phyloP scores from a whole-genome alignment of 2,329 filamentous ascomycete species.

The Fusarium subtropicale region DNA sequence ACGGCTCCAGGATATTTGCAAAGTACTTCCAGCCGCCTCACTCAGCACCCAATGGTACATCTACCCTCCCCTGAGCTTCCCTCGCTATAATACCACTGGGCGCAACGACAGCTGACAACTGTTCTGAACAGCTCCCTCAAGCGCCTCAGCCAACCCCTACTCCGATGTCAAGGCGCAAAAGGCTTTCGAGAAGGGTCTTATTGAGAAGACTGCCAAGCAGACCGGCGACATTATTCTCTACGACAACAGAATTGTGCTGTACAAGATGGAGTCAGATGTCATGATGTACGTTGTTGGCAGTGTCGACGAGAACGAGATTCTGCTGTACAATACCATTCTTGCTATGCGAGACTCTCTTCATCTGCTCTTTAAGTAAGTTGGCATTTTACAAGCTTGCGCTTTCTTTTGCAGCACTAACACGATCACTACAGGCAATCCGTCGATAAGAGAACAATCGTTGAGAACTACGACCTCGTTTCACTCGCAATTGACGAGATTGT shows the following conservation, averaged over 20 bases:
- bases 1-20: slow-evolving; percentile 89
- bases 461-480: slow-evolving; percentile 97
- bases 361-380: slow-evolving; percentile 85
- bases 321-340: slow-evolving; percentile 93
- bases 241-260: slow-evolving; percentile 95
- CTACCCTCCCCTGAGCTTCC: slow-evolving; percentile 35
- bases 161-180: slow-evolving; percentile 93
- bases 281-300: slow-evolving; percentile 95
- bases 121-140: slow-evolving; percentile 50
- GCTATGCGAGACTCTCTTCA: slow-evolving; percentile 91
- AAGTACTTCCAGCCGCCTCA: slow-evolving; percentile 86
- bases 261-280: slow-evolving; percentile 97
- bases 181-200: slow-evolving; percentile 93
- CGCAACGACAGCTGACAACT: slow-evolving; percentile 48
- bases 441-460: slow-evolving; percentile 96
- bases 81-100: slow-evolving; percentile 30
- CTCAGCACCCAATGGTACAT: slow-evolving; percentile 55
- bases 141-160: slow-evolving; percentile 78
- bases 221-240: slow-evolving; percentile 96
- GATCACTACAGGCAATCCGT: slow-evolving; percentile 78
- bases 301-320: slow-evolving; percentile 94
- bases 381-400: background rate
- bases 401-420: slow-evolving; percentile 12
- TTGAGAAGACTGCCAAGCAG: slow-evolving; percentile 97
- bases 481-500: slow-evolving; percentile 95